Conservation (phyloP, 2,329 filamentous ascomycete species). For the Seiridium unicorne region DNA sequence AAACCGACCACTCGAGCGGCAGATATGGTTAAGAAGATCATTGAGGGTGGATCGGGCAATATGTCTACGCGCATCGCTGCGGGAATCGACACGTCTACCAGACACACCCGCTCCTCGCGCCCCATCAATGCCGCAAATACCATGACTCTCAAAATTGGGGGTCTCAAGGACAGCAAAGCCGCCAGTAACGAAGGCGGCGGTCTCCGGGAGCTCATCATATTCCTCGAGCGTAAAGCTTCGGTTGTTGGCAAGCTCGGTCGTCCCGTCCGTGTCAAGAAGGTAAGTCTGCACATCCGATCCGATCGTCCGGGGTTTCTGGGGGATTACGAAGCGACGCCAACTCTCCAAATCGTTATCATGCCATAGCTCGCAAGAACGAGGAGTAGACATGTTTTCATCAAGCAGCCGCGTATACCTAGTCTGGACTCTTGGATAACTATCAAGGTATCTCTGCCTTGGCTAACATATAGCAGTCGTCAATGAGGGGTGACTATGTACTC, state of each 20-base stretch:
- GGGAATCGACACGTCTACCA: conserved; percentile 23
- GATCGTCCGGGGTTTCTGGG: conserved; percentile 40
- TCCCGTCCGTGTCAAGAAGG: conserved; percentile 70
- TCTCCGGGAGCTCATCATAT: conserved; percentile 60
- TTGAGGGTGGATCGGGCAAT: conserved; percentile 32
- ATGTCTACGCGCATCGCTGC: conserved; percentile 34
- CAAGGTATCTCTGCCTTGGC: conserved; percentile 52
- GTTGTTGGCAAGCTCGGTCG: conserved; percentile 48
- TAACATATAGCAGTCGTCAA: conserved; percentile 70
- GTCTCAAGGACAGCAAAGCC: conserved; percentile 68
- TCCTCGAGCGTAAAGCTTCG: conserved; percentile 70
- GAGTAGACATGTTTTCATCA: conserved; percentile 31
- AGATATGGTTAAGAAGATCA: conserved; percentile 42
- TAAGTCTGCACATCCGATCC: conserved; percentile 57
- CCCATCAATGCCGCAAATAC: conserved; percentile 24
- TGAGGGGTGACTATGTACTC: conserved; percentile 67
- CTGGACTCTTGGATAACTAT: conserved; percentile 32
- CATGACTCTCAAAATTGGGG: conserved; percentile 50
- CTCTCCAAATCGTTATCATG: conserved; percentile 37
- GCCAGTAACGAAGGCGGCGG: conserved; percentile 66
- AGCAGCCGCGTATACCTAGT: conserved; percentile 33
- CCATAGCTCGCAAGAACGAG: conserved; percentile 37
- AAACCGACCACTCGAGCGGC: conserved; percentile 31
- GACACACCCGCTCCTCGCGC: conserved; percentile 16
- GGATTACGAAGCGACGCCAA: conserved; percentile 35